phyloP scores from a whole-genome alignment of 2,329 filamentous ascomycete genomes.

The Mycogone perniciosa region DNA sequence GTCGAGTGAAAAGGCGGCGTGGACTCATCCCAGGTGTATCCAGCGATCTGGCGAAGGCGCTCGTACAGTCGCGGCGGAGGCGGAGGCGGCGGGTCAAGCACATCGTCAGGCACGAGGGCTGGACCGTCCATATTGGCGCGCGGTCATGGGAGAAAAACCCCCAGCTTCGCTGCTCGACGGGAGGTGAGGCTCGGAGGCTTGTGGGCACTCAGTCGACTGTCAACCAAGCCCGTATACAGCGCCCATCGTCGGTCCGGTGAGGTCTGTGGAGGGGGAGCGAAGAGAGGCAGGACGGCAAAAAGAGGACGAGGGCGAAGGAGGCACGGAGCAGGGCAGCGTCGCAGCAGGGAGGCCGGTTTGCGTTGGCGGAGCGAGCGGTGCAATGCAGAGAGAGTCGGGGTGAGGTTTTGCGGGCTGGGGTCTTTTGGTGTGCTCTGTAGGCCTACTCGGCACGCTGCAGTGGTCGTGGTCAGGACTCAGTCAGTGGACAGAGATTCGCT shows the following conservation, averaged over 20 bases:
- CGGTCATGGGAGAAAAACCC: slow-evolving; percentile 10
- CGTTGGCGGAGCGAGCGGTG: neutral
- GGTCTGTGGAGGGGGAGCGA: neutral
- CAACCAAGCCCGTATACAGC: slow-evolving; percentile 22
- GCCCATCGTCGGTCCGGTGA: slow-evolving; percentile 27
- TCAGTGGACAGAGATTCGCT: too few species aligned
- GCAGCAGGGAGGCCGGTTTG: slow-evolving; percentile 4
- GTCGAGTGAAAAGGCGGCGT: slow-evolving; percentile 54
- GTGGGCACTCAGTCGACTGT: slow-evolving; percentile 10
- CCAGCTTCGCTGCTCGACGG: slow-evolving; percentile 10
- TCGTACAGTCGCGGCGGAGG: slow-evolving; percentile 64
- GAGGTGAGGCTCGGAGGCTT: slow-evolving; percentile 15
- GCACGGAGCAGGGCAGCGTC: slow-evolving; percentile 4
- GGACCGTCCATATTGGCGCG: slow-evolving; percentile 45
- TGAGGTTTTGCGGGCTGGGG: slow-evolving; percentile 8
- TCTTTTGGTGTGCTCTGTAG: neutral
- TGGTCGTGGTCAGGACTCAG: too few species aligned
- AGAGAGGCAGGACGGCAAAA: too few species aligned
- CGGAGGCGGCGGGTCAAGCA: slow-evolving; percentile 56
- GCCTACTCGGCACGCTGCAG: too few species aligned
- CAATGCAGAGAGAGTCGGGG: slow-evolving; percentile 4
- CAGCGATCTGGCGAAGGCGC: slow-evolving; percentile 64
- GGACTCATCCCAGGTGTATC: slow-evolving; percentile 71
- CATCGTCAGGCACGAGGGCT: slow-evolving; percentile 45
- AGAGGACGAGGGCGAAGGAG: neutral